A percentile compares a stretch with the other conserved stretches of the same genome.
phyloP scores from a whole-genome alignment of 257 asterid species.

The Ligustrum vulgare region DNA sequence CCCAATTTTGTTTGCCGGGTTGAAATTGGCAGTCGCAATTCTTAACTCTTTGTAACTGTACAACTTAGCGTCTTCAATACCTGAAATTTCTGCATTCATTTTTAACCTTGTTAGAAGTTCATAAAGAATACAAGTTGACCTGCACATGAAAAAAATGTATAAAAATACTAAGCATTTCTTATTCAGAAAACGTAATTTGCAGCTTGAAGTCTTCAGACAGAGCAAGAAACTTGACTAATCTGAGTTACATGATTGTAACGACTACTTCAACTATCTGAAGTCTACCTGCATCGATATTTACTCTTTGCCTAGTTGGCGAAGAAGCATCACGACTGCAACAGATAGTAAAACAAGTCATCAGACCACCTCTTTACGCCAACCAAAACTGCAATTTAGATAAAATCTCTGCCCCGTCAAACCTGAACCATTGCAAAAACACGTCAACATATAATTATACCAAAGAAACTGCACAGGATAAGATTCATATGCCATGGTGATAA shows the following conservation, averaged over 20 bases:
- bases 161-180: background rate
- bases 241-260: background rate
- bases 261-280: slow-evolving; percentile 18
- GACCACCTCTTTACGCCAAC: slow-evolving; percentile 24
- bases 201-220: background rate
- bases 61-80: slow-evolving; percentile 47
- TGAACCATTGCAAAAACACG: slow-evolving; percentile 1
- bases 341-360: slow-evolving; percentile 49
- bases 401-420: slow-evolving; percentile 18
- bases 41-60: slow-evolving; percentile 66
- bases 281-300: slow-evolving; percentile 62
- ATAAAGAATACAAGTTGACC: background rate
- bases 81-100: slow-evolving; percentile 61
- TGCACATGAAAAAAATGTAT: background rate
- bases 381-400: slow-evolving; percentile 24
- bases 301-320: slow-evolving; percentile 27
- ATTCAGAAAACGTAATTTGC: background rate
- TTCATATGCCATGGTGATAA: background rate
- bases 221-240: background rate
- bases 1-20: slow-evolving; percentile 67
- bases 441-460: background rate
- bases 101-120: slow-evolving; percentile 23
- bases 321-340: slow-evolving; percentile 39
- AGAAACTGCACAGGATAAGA: background rate
- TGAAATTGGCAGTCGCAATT: slow-evolving; percentile 64